Evolutionary conservation across 441 rosid species (phyloP).

Genomic region (Erodium trifolium): DNA sequence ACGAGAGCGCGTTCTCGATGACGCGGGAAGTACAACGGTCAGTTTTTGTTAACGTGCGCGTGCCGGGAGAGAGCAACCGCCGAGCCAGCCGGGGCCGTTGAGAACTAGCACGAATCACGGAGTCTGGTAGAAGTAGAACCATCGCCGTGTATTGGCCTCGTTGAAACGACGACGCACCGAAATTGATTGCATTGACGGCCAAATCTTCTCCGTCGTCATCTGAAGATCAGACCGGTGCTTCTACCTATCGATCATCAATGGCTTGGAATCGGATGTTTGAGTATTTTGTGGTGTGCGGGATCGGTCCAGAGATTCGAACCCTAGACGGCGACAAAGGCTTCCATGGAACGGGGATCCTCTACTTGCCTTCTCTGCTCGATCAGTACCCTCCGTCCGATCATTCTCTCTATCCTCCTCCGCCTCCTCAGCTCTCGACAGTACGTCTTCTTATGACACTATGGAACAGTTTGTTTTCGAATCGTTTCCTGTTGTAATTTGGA

Average conservation of each 20-base stretch:
- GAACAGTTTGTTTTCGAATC: not conserved
- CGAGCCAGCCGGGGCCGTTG: too few relatives aligned
- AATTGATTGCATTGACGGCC: not conserved
- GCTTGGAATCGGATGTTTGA: conserved; percentile 58
- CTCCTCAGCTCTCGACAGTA: conserved; percentile 97
- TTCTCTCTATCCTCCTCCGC: conserved; percentile 69
- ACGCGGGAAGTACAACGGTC: too few relatives aligned
- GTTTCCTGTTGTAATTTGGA: not conserved
- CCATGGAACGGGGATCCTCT: conserved; percentile 50
- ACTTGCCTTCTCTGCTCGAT: conserved; percentile 73
- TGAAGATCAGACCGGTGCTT: not conserved
- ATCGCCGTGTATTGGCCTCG: too few relatives aligned
- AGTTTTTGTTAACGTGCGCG: too few relatives aligned
- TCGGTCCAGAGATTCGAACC: conserved; percentile 93
- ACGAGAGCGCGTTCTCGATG: too few relatives aligned
- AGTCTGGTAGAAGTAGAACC: too few relatives aligned
- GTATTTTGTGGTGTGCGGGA: conserved; percentile 87
- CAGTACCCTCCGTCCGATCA: conserved; percentile 75
- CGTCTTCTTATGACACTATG: not conserved
- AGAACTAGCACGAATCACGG: too few relatives aligned
- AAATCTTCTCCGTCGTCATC: too few relatives aligned
- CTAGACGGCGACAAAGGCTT: conserved; percentile 75
- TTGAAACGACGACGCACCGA: too few relatives aligned
- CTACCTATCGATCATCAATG: conserved; percentile 47
- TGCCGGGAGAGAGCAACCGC: too few relatives aligned